Evolutionary conservation across 495 filamentous ascomycete species (phyloP), one percentile per base, ranked within the genome.

Genomic region (Aspergillus diversus): DNA sequence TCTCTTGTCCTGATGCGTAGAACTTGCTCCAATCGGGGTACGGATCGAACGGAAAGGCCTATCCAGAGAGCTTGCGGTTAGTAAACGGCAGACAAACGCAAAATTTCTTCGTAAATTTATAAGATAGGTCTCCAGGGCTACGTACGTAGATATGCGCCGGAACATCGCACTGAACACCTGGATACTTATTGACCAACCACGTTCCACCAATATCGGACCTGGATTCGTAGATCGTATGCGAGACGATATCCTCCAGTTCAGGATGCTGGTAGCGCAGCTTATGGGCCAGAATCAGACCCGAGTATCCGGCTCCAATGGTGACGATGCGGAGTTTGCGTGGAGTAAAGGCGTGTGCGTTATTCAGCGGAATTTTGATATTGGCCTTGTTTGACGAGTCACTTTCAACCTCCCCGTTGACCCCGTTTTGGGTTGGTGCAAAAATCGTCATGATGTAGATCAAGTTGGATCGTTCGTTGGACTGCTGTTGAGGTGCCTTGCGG

Each of bases 21-120:
- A 83, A 78, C 34, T 81, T 72, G 3, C 77, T 79, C 87, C 88
- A 91, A 59, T 84, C 71, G 5, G 80, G 75, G 62, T 89, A 89
- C 7, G 86, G 84, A 33, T 80, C 80, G 68, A 89, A 91, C 37
- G 81, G 81, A 60, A 78, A 84, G 5, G 68, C 21, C 21, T 27
- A 27, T 27, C 21, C 21, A 27, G 21, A 27, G 1, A 27, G 21
- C 21, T 1, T 27, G 2, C 21, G 21, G 21, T 27, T 27, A 27
- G 21, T n/a, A n/a, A n/a, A n/a, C n/a, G n/a, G n/a, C n/a, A n/a
- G n/a, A n/a, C n/a, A n/a, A n/a, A n/a, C n/a, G n/a, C n/a, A n/a
- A n/a, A n/a, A n/a, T n/a, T n/a, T n/a, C n/a, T n/a, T n/a, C n/a
- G n/a, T n/a, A n/a, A n/a, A n/a, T n/a, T n/a, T n/a, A n/a, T n/a